Base-by-base conservation (phyloP, 1,284 basidiomycete species). In the Ceratobasidium sp. region DNA sequence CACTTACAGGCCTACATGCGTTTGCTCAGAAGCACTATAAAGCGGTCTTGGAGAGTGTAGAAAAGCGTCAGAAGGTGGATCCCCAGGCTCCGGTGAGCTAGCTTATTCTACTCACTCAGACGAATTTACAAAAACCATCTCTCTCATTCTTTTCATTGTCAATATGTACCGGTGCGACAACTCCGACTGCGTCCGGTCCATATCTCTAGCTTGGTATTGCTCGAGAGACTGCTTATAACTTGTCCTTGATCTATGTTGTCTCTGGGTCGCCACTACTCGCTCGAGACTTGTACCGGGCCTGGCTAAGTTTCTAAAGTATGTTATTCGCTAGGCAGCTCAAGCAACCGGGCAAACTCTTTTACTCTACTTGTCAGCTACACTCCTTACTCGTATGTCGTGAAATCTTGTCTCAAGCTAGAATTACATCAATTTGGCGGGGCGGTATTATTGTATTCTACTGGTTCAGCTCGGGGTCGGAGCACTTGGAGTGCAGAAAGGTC, bases 21-120 rank as follows among this genome's bases (percentile, higher is more conserved):
- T 90, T 95, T 80, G 96, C 96, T 0, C 90, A 92, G 7, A 91
- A 88, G 77, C 96, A 97, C 83, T 98, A 97, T 82, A 91, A 96
- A 81, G 87, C 87, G 15, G 93, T 92, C 0, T 85, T 98, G 2
- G 85, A 89, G 33, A 86, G 91, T 17, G 90, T 91, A 0, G 89
- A 93, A 79, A 84, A 80, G 23, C 81, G 85, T 46, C 84, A 80
- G 62, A 77, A 81, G 70, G 54, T 79, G 12, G 81, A 77, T 26
- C 79, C 79, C 50, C 78, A 80, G 38, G 73, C 73, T 1, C 62
- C 73, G 50, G 79, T 79, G 52, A 48, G 56, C 68, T 12, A 20
- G 17, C 54, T 26, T 23, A 15, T 10, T 3, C 69, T 77, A 57
- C 9, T 81, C 78, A 77, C 54, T 52, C 38, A n/a, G 67, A 82